Percentiles rank a stretch among this genome's conserved stretches.
Evolutionary conservation across 1,139 yeast genomes (phyloP).

Genomic region (Taphrina confusa): DNA sequence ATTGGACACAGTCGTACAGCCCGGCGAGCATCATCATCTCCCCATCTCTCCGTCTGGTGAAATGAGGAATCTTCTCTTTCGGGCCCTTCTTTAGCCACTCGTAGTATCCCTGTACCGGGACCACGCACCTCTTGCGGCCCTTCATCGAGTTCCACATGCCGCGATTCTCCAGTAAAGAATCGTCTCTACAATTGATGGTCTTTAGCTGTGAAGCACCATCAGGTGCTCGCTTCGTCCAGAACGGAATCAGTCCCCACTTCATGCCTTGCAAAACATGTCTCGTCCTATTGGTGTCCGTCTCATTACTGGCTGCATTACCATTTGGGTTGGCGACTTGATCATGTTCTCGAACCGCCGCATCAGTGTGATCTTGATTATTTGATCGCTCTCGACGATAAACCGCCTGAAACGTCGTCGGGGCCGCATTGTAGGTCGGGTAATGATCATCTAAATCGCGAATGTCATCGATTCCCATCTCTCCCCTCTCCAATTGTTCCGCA

Average conservation of each 20-base stretch:
- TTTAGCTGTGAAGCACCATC: conserved; percentile 42
- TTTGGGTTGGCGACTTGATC: background rate
- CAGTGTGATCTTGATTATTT: background rate
- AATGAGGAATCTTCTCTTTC: conserved; percentile 60
- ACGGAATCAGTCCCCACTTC: conserved; percentile 64
- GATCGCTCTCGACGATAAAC: conserved; percentile 23
- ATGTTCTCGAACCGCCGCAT: background rate
- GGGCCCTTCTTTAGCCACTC: conserved; percentile 61
- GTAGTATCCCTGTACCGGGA: conserved; percentile 78
- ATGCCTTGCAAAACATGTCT: conserved; percentile 24
- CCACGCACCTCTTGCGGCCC: conserved; percentile 57
- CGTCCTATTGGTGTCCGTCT: background rate
- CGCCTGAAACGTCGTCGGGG: conserved; percentile 22
- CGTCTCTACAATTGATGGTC: conserved; percentile 47
- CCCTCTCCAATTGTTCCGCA: conserved; percentile 26
- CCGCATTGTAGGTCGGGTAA: conserved; percentile 26
- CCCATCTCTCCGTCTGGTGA: conserved; percentile 56
- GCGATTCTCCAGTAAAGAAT: conserved; percentile 42
- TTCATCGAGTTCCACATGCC: conserved; percentile 45
- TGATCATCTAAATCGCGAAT: conserved; percentile 23
- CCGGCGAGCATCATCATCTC: conserved; percentile 71
- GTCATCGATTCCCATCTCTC: conserved; percentile 18
- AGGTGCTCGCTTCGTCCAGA: conserved; percentile 51
- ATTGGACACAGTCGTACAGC: conserved; percentile 53
- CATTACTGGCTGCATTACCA: background rate